These are phyloP conservation scores for Pseudonitzschia delicatissima DNA, from an alignment of 108 stramenopile genomes.

Conservation along the genomic window DNA sequence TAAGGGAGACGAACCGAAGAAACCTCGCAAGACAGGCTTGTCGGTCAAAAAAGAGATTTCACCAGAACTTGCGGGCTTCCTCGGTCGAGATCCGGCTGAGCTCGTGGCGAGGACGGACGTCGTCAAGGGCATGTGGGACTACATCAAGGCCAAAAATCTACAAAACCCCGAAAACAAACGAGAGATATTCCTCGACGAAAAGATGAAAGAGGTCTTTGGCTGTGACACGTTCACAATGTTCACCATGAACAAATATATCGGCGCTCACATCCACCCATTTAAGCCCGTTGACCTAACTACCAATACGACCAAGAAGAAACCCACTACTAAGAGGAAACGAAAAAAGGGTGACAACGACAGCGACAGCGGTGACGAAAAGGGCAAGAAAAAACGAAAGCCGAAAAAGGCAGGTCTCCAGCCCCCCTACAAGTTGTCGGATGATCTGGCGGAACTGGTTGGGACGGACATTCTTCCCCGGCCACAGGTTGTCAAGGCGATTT, in stretches of 20 bases:
- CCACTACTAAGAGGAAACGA: slow-evolving; percentile 7
- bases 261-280: slow-evolving; percentile 74
- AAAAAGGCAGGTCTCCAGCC: slow-evolving; percentile 63
- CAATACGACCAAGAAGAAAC: slow-evolving; percentile 30
- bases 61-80: slow-evolving; percentile 54
- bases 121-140: slow-evolving; percentile 84
- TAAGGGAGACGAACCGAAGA: slow-evolving; percentile 40
- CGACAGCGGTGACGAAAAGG: slow-evolving; percentile 10
- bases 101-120: slow-evolving; percentile 73
- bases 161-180: slow-evolving; percentile 86
- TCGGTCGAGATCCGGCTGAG: slow-evolving; percentile 39
- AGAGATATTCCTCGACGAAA: slow-evolving; percentile 72
- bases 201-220: slow-evolving; percentile 73
- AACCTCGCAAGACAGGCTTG: slow-evolving; percentile 44
- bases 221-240: slow-evolving; percentile 83
- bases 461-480: slow-evolving; percentile 69
- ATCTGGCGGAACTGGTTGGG: slow-evolving; percentile 61
- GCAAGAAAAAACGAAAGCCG: slow-evolving; percentile 44
- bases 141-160: slow-evolving; percentile 76
- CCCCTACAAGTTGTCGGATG: slow-evolving; percentile 72
- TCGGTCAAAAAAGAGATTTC: slow-evolving; percentile 66
- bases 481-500: slow-evolving; percentile 77
- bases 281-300: slow-evolving; percentile 68
- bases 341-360: slow-evolving; percentile 19
- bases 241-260: slow-evolving; percentile 81